Evolutionary conservation across 208 protist genomes (phyloP), one percentile per base, ranked within the genome.

Genomic region (Strigomonas culicis): DNA sequence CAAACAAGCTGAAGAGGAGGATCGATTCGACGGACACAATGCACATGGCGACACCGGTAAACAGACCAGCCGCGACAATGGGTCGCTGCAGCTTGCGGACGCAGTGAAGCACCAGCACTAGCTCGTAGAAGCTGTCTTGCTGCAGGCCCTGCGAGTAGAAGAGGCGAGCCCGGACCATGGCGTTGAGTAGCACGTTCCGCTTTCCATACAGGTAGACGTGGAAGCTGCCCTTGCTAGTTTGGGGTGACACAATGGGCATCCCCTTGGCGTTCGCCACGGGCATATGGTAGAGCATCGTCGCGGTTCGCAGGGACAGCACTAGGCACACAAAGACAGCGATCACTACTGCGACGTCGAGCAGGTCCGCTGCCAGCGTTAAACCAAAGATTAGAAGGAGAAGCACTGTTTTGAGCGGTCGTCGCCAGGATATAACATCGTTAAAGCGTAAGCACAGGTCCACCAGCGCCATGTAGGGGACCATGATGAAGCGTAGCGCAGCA

Each of bases 111-210:
- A 84, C 57, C 8, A 91, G 78, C 2, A 77, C 82, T 10, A 92
- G 59, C 59, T 95, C 89, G 39, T 85, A 88, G 63, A 86, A 95
- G 43, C 81, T 85, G 64, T 95, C 89, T 28, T 79, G 70, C 60
- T 91, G 81, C 41, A 95, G 66, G 13, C 89, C 89, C 41, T 84
- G 82, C 2, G 72, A 72, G 56, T 89, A 95, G 61, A 95, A 95
- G 2, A 95, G 50, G 31, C 80, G 71, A 22, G 85, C 77, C 0
- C 89, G 77, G 34, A 88, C 72, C 32, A 95, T 71, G 30, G 83
- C 83, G 63, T 95, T 95, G 21, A 95, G 64, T 28, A 91, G 49
- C 21, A 65, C 62, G 61, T 88, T 86, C 13, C 87, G 79, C 10
- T 74, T 62, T 4, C 83, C 85, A 75, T 90, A 95, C 32, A 95